Evolutionary conservation across 23 red algal species (phyloP), one percentile per base, ranked within the genome.

Genomic region (Gracilaria gracilis): DNA sequence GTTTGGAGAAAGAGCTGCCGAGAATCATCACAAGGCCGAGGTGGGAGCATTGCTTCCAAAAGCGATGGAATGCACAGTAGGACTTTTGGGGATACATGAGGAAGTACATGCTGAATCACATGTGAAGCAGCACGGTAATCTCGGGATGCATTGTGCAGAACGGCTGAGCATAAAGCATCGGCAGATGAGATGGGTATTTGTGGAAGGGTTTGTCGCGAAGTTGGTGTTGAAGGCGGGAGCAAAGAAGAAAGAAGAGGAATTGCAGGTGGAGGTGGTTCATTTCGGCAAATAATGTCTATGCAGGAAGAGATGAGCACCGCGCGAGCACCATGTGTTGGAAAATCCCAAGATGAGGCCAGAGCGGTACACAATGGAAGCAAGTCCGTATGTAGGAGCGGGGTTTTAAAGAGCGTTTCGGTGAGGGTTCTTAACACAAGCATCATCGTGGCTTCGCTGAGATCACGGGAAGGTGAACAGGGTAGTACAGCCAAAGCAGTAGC

Each of bases 221-320:
- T 0, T 31, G 72, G 34, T 51, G 40, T 16, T 5, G 39, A 50
- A 50, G 72, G 72, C 9, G 42, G 39, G 28, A 77, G 72, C 72
- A 77, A 50, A 0, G 72, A 33, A 9, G 72, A 48, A 9, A 77
- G 72, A 51, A 77, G 72, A 14, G 46, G 9, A 33, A 77, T 77
- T 12, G 72, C 72, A 40, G 72, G 40, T 2, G 23, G 38, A 2
- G 72, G 72, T 5, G 72, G 23, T 5, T 77, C 24, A 31, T 27
- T 25, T 11, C 42, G 72, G 32, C 38, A 49, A 19, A 77, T 77
- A n/a, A 35, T 23, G 15, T 77, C 39, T 0, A 37, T 77, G 15
- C 72, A 77, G 20, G 72, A 77, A 6, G 72, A 49, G 1, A 77
- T 77, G 42, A 77, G 72, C 3, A 77, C 42, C 4, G 72, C 38